Evolutionary conservation across 2,329 filamentous ascomycete species (phyloP).

Genomic region (Cercospora janseana): DNA sequence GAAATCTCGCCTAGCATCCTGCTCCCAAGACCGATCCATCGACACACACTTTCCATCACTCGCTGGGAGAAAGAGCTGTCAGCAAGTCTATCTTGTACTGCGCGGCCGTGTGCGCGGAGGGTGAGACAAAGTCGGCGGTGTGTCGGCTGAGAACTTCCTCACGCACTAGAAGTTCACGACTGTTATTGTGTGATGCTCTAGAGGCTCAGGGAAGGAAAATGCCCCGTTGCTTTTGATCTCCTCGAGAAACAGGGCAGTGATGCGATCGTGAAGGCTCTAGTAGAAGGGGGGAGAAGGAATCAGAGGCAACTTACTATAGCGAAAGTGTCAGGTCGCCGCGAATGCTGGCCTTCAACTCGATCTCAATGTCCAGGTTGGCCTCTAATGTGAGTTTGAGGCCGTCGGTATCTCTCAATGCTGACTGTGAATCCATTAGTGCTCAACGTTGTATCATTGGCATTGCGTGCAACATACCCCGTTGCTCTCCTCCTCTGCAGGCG

Average conservation of each 20-base stretch:
- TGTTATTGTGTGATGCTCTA: constrained; percentile 17
- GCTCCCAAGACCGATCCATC: too few species aligned
- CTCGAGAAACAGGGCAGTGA: not conserved
- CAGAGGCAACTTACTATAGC: constrained; percentile 61
- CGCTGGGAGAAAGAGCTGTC: constrained; percentile 2
- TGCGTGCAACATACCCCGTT: constrained; percentile 19
- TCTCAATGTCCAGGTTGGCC: constrained; percentile 77
- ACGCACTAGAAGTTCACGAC: constrained; percentile 17
- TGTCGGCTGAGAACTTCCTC: not conserved
- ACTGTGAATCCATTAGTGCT: constrained; percentile 20
- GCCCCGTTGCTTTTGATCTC: not conserved
- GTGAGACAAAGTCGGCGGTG: not conserved
- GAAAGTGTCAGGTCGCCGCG: constrained; percentile 79
- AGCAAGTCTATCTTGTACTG: constrained; percentile 3
- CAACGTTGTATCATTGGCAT: not conserved
- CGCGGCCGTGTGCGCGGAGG: too few species aligned
- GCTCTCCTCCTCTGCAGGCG: constrained; percentile 25
- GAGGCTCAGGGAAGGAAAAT: constrained; percentile 1
- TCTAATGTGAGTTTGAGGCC: constrained; percentile 71
- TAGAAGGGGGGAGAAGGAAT: not conserved
- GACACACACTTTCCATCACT: not conserved
- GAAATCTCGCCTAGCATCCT: not conserved
- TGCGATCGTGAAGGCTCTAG: not conserved
- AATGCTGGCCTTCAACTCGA: constrained; percentile 81
- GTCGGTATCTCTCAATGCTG: constrained; percentile 55